Base-by-base conservation (phyloP, 352 stramenopile species). In the Pythium myriotylum region DNA sequence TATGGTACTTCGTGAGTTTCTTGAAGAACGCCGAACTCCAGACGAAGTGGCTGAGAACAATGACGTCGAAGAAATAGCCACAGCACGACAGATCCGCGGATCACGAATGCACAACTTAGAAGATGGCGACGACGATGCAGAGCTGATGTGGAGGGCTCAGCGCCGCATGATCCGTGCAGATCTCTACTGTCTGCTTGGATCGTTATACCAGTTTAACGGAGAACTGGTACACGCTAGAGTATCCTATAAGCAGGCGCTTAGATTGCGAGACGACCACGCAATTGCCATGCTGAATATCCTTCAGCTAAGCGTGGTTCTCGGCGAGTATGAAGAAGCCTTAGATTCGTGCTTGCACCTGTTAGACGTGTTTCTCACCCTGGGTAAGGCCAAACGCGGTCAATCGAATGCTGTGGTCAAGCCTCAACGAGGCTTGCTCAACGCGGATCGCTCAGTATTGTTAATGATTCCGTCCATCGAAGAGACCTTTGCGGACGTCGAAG, bases 201-300 rank as follows among this genome's bases (percentile, higher is more conserved):
- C 26, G 2, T 10, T 86, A 42, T 62, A 71, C 23, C 72, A 80
- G 42, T 56, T 82, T 4, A 73, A 84, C 19, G 77, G 70, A 6
- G 49, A 81, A 42, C 22, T 48, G 8, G 10, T 22, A 0, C 60
- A 80, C 12, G 77, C 77, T 0, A 32, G 60, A n/a, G 27, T 20
- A 0, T 63, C 58, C 17, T 84, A 81, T 12, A 55, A 62, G 0
- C 65, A 62, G 4, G 66, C 72, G 13, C 51, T 86, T n/a, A 50
- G 62, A 1, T 35, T 81, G 7, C 72, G 72, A 41, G 65, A 26
- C 29, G 72, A 84, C n/a, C 72, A 86, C 50, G 24, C 62, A 2
- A 59, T 77, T 9, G 77, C 74, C 14, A 60, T 77, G 26, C 62
- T 86, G 23, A 86, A 86, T 43, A 74, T 66, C n/a, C 54, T 83